phyloP scores from a whole-genome alignment of 257 asterid species.

The Gentiana straminea region DNA sequence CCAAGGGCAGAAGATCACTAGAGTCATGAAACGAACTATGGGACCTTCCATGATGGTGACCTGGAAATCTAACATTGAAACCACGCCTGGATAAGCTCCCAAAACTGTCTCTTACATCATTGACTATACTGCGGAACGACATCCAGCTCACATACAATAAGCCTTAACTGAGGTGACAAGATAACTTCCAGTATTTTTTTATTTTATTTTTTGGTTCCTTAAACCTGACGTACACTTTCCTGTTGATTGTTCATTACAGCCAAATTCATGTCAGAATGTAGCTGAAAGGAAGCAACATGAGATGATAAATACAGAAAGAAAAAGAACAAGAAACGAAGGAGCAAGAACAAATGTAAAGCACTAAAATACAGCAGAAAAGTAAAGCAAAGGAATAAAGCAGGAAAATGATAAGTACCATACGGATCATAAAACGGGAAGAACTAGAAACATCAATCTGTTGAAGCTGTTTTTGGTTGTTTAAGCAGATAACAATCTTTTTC shows the following conservation, averaged over 20 bases:
- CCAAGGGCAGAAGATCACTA: constrained; percentile 45
- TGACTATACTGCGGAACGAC: constrained; percentile 92
- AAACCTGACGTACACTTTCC: constrained; percentile 4
- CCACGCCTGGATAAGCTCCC: constrained; percentile 89
- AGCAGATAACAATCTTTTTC: constrained; percentile 4
- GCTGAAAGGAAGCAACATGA: constrained; percentile 21
- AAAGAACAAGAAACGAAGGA: constrained; percentile 18
- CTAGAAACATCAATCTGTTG: constrained; percentile 2
- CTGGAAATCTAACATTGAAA: constrained; percentile 57
- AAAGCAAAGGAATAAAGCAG: constrained; percentile 14
- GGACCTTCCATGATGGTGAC: constrained; percentile 70
- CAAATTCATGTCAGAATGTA: constrained; percentile 18
- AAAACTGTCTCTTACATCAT: constrained; percentile 73
- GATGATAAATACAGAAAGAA: constrained; percentile 13
- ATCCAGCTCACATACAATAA: constrained; percentile 26
- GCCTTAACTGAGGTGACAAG: constrained; percentile 3
- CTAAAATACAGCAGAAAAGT: constrained; percentile 15
- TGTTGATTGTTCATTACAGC: constrained; percentile 8
- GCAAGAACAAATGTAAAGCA: constrained; percentile 24
- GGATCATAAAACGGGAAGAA: constrained; percentile 35
- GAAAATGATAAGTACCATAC: constrained; percentile 40
- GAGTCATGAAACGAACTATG: constrained; percentile 57
- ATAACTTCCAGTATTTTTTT: constrained; percentile 3
- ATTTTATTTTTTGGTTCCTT: neutral
- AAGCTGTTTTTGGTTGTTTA: constrained; percentile 17